phyloP scores from a whole-genome alignment of 2,329 filamentous ascomycete species.

The Fusarium nygamai region DNA sequence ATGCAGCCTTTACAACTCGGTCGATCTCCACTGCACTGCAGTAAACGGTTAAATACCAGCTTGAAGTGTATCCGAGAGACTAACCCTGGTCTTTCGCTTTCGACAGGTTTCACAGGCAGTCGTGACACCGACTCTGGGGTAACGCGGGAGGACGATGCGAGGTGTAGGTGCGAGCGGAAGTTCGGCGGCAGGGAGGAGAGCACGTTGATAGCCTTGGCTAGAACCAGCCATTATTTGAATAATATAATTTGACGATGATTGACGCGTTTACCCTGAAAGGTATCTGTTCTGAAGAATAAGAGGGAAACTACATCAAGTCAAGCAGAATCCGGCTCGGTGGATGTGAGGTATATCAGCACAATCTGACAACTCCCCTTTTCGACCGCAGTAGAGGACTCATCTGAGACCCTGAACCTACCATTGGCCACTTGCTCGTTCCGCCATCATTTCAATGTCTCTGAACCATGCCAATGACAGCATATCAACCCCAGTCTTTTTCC shows the following conservation, averaged over 20 bases:
- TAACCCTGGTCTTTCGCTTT: constrained; percentile 3
- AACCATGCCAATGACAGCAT: not conserved
- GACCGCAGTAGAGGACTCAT: accelerated
- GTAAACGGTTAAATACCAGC: not conserved
- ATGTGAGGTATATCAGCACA: not conserved
- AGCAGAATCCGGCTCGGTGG: accelerated
- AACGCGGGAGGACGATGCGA: not conserved
- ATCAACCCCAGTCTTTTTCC: not conserved
- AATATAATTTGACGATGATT: accelerated
- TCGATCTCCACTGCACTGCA: constrained; percentile 9
- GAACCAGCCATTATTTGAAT: not conserved
- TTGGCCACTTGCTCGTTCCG: not conserved
- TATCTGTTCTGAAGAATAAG: accelerated
- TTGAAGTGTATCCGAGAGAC: accelerated
- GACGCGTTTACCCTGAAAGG: not conserved
- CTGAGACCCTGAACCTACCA: accelerated
- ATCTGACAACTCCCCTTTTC: not conserved
- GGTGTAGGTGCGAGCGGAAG: not conserved
- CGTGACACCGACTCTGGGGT: not conserved
- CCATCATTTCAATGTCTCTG: not conserved
- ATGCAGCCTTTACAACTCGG: not conserved
- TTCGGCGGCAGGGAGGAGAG: not conserved
- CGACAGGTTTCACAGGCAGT: constrained; percentile 6
- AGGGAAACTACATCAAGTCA: not conserved
- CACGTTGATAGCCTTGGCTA: not conserved